Evolutionary conservation across 768 basidiomycete species (phyloP).

Genomic region (Suillus cothurnatus): DNA sequence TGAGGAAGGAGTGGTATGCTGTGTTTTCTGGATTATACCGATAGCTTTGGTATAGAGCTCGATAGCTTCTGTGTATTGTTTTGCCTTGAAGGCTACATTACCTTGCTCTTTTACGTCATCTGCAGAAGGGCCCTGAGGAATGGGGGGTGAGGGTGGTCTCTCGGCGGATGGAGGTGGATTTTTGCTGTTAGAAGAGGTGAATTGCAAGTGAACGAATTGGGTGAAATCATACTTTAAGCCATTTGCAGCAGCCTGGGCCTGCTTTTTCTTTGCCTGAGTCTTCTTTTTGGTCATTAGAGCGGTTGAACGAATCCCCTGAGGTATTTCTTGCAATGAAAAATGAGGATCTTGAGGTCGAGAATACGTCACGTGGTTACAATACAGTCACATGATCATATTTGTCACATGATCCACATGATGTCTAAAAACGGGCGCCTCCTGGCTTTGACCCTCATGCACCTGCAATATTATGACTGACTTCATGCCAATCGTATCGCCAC

Average conservation of each 20-base stretch:
- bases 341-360: not conserved
- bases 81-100: constrained; percentile 72
- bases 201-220: not conserved
- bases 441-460: not conserved
- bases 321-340: not conserved
- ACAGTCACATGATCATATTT: not conserved
- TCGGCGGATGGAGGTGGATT: constrained; percentile 2
- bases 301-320: not conserved
- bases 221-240: constrained; percentile 23
- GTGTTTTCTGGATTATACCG: constrained; percentile 37
- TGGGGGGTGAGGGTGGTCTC: constrained; percentile 19
- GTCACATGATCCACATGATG: not conserved
- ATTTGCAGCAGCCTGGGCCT: constrained; percentile 23
- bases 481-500: constrained; percentile 53
- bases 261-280: constrained; percentile 29
- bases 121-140: constrained; percentile 37
- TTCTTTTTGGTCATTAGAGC: constrained; percentile 32
- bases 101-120: constrained; percentile 75
- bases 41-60: constrained; percentile 78
- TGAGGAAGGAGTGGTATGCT: constrained; percentile 8
- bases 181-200: constrained; percentile 21
- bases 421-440: constrained; percentile 7
- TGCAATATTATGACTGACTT: not conserved
- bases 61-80: constrained; percentile 66
- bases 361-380: not conserved